Evolutionary conservation across 257 asterid genomes (phyloP).

Genomic region (Rubia yunnanensis): DNA sequence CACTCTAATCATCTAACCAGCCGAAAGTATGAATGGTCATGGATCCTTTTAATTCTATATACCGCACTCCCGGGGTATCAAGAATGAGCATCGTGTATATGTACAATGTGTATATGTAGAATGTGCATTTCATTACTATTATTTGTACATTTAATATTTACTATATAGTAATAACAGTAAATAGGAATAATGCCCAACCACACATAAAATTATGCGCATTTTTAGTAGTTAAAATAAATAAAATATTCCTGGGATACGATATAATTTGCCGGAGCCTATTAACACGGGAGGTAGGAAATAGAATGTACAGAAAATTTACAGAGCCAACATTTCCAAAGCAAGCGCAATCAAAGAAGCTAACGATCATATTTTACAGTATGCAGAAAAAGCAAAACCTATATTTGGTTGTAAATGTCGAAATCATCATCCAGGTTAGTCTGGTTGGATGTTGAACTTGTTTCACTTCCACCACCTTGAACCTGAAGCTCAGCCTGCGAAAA

Average conservation of each 20-base stretch:
- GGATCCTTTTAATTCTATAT: too few species aligned
- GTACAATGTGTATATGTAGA: too few species aligned
- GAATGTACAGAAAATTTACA: slow-evolving; percentile 15
- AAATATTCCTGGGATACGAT: too few species aligned
- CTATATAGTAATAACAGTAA: too few species aligned
- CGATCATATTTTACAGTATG: slow-evolving; percentile 8
- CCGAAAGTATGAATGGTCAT: background rate
- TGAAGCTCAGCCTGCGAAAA: slow-evolving; percentile 58
- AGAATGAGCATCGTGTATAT: too few species aligned
- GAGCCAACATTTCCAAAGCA: background rate
- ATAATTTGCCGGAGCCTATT: too few species aligned
- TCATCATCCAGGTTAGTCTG: slow-evolving; percentile 32
- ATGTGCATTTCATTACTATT: too few species aligned
- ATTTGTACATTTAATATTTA: too few species aligned
- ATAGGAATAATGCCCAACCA: too few species aligned
- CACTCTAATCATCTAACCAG: background rate
- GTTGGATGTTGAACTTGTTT: slow-evolving; percentile 22
- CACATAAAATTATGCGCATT: too few species aligned
- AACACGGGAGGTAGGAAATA: background rate
- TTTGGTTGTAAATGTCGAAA: slow-evolving; percentile 26
- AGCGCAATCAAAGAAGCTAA: background rate
- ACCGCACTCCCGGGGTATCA: too few species aligned
- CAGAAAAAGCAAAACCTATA: background rate
- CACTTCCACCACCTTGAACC: slow-evolving; percentile 30
- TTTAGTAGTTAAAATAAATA: too few species aligned